A percentile compares a stretch with the other conserved stretches of the same genome.
Conservation (phyloP, 805 yeast species). For the Maudiozyma saulgeensis region DNA sequence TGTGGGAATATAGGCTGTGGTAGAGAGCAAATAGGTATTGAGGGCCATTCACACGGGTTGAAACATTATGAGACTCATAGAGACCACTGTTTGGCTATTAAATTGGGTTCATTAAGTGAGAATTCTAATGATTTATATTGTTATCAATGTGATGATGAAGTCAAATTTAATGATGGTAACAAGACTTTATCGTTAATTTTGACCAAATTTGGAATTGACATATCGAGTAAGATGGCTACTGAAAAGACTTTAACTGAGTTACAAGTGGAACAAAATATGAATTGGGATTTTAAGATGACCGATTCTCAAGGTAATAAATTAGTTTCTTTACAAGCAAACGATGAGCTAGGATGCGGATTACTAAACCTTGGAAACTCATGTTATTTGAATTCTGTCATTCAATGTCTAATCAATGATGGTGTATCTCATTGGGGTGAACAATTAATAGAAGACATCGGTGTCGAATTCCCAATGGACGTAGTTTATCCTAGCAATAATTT, state of each 20-base stretch:
- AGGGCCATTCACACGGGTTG: constrained; percentile 91
- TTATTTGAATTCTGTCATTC: constrained; percentile 75
- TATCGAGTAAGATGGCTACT: constrained; percentile 47
- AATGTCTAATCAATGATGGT: constrained; percentile 45
- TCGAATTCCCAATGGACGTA: constrained; percentile 31
- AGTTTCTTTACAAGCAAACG: constrained; percentile 35
- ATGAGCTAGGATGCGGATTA: constrained; percentile 64
- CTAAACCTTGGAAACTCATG: constrained; percentile 90
- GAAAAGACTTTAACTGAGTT: constrained; percentile 84
- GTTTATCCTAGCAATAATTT: constrained; percentile 55
- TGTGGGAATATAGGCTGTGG: constrained; percentile 97
- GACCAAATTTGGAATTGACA: constrained; percentile 57
- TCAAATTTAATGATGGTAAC: constrained; percentile 48
- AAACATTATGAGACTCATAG: constrained; percentile 46
- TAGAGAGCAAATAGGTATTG: constrained; percentile 81
- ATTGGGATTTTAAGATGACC: constrained; percentile 85
- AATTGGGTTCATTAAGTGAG: constrained; percentile 77
- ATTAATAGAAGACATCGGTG: constrained; percentile 11
- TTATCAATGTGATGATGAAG: constrained; percentile 82
- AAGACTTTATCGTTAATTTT: constrained; percentile 31
- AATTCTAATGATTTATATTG: constrained; percentile 77
- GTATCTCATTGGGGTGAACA: constrained; percentile 31
- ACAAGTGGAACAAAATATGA: constrained; percentile 84
- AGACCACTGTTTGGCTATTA: constrained; percentile 76
- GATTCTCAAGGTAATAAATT: constrained; percentile 59